phyloP scores from a whole-genome alignment of 225 moss, liverwort and hornwort species.

The Climacium dendroides region DNA sequence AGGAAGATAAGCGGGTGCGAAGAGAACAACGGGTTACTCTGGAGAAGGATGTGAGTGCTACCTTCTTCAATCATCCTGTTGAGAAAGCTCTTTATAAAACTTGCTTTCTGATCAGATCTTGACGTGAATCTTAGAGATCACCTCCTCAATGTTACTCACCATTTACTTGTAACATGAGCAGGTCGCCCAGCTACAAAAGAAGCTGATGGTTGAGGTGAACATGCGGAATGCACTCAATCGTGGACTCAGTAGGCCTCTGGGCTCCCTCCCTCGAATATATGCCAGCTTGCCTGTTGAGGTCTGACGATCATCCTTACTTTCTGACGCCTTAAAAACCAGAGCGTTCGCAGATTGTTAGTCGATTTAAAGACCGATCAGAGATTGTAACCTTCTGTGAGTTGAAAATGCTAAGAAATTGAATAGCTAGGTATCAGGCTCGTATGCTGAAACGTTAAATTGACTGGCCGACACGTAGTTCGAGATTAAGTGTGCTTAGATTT shows the following conservation, averaged over 20 bases:
- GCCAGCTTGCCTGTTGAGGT: slow-evolving; percentile 38
- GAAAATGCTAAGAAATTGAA: neutral
- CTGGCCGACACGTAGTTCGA: neutral
- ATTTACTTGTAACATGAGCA: slow-evolving; percentile 5
- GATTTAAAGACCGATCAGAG: neutral
- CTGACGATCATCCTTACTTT: neutral
- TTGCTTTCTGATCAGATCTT: neutral
- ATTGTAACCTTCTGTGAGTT: neutral
- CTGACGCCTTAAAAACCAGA: neutral
- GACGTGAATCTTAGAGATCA: neutral
- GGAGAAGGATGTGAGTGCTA: slow-evolving; percentile 38
- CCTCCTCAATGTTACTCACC: neutral
- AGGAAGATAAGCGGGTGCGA: slow-evolving; percentile 11
- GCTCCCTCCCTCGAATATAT: slow-evolving; percentile 42
- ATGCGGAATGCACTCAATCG: slow-evolving; percentile 51
- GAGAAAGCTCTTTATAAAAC: neutral
- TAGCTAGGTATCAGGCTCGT: neutral
- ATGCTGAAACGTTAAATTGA: neutral
- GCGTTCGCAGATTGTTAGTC: neutral
- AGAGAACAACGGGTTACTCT: slow-evolving; percentile 26
- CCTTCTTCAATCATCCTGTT: neutral
- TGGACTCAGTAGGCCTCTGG: slow-evolving; percentile 40
- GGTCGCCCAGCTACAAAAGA: slow-evolving; percentile 37
- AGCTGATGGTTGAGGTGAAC: slow-evolving; percentile 34
- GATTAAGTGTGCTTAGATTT: neutral